phyloP scores from a whole-genome alignment of 192 early-diverging fungal genomes.

The Phycomyces blakesleeanus region DNA sequence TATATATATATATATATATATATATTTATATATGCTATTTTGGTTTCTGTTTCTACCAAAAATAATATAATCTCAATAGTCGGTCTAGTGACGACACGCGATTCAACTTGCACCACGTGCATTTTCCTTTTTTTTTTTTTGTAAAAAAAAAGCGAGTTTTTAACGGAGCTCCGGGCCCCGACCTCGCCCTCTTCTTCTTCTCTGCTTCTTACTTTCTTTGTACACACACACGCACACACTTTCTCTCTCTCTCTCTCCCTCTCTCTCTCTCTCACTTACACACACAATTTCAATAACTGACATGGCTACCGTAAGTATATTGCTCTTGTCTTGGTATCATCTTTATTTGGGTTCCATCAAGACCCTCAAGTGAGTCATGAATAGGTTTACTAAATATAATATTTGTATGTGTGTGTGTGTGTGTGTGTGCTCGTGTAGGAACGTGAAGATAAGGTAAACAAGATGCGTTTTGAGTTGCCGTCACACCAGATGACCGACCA shows the following conservation, averaged over 20 bases:
- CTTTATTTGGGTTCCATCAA: no score
- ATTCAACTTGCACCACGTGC: background rate
- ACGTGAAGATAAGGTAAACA: slow-evolving; percentile 41
- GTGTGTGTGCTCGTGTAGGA: slow-evolving; percentile 9
- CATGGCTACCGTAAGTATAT: no score
- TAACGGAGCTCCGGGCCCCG: slow-evolving; percentile 2
- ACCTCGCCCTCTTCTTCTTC: background rate
- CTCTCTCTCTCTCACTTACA: no score
- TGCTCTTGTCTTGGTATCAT: no score
- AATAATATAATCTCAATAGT: background rate
- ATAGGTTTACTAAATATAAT: background rate
- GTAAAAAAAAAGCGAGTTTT: background rate
- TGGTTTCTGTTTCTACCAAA: no score
- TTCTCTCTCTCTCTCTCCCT: no score
- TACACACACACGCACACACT: no score
- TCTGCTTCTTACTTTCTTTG: background rate
- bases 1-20: no score
- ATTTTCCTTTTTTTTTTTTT: no score
- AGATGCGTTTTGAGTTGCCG: background rate
- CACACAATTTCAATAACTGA: no score
- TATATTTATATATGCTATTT: no score
- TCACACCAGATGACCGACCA: background rate
- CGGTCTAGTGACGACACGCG: background rate
- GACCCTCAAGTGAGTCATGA: background rate
- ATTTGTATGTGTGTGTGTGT: no score